These are phyloP conservation scores for Kwoniella sp. DNA, from an alignment of 768 basidiomycete genomes.

Conservation along the genomic window DNA sequence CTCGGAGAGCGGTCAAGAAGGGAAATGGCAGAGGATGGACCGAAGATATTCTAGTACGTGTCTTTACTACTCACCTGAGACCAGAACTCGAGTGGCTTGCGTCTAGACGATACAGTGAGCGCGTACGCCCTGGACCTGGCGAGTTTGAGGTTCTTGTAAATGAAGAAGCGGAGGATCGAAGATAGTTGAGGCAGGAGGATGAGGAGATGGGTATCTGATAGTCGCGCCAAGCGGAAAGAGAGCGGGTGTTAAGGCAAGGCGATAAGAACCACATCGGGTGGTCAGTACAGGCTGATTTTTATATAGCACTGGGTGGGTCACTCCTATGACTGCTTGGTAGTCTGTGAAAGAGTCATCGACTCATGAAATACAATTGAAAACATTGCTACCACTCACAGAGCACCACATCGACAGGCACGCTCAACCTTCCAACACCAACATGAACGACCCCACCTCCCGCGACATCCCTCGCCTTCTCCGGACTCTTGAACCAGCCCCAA, in stretches of 20 bases:
- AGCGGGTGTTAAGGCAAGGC: too few species aligned
- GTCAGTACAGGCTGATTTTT: too few species aligned
- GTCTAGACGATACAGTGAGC: constrained; percentile 79
- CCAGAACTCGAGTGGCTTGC: constrained; percentile 84
- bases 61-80: constrained; percentile 33
- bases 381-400: constrained; percentile 34
- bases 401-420: constrained; percentile 37
- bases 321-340: too few species aligned
- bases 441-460: constrained; percentile 30
- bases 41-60: not conserved
- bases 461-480: constrained; percentile 22
- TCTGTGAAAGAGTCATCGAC: not conserved
- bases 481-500: constrained; percentile 29
- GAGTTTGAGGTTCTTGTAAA: constrained; percentile 77
- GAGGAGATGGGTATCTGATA: constrained; percentile 71
- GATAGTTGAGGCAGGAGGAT: constrained; percentile 76
- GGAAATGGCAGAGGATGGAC: not conserved
- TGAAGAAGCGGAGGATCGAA: constrained; percentile 75
- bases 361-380: not conserved
- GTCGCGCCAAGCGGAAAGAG: not conserved
- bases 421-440: constrained; percentile 28
- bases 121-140: constrained; percentile 64
- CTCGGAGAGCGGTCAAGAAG: too few species aligned
- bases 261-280: too few species aligned
- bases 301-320: too few species aligned